Conservation (phyloP, 345 rosid genomes). For the Citrus maxima region DNA sequence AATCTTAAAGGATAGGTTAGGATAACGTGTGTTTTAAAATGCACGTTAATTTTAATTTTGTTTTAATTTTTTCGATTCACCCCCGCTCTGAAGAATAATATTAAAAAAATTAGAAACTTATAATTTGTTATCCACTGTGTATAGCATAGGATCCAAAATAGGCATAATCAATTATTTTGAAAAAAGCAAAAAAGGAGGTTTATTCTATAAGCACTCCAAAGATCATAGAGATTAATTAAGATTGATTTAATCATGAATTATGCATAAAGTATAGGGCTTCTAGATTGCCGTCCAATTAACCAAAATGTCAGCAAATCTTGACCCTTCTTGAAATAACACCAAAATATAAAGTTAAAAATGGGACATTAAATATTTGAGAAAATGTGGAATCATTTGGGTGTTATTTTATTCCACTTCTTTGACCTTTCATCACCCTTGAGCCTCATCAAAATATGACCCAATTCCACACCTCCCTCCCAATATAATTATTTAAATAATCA, state of each 20-base stretch:
- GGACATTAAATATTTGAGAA: neutral
- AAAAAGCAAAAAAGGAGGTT: no score
- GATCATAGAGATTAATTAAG: neutral
- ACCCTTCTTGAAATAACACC: conserved; percentile 7
- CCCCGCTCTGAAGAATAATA: no score
- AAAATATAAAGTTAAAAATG: no score
- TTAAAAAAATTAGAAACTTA: no score
- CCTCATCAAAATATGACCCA: neutral
- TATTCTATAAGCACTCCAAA: neutral
- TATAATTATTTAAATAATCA: neutral
- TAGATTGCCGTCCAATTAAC: neutral
- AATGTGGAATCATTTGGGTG: neutral
- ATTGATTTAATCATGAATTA: neutral
- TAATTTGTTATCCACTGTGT: no score
- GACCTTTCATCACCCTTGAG: neutral
- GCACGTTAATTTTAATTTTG: no score
- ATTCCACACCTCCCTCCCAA: neutral
- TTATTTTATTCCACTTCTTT: neutral
- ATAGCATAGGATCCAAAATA: no score
- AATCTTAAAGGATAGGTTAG: neutral
- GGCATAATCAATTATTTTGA: no score
- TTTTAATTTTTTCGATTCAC: no score
- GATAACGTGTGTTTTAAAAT: neutral
- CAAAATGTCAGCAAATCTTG: conserved; percentile 30
- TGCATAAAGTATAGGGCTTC: neutral